Evolutionary conservation across 2,329 filamentous ascomycete genomes (phyloP), one percentile per base, ranked within the genome.

Genomic region (Zarea fungicola): DNA sequence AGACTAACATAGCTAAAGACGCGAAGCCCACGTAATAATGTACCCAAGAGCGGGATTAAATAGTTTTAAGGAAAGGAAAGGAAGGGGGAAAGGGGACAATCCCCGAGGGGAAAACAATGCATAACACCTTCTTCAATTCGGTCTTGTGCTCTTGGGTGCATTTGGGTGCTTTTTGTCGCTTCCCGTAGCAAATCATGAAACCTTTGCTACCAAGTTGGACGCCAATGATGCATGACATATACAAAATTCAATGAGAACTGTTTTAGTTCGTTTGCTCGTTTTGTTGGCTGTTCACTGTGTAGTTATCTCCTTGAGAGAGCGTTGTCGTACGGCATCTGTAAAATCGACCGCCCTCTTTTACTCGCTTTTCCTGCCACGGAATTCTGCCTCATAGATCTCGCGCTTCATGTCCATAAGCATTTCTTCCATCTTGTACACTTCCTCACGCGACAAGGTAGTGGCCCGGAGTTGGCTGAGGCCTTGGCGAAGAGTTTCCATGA

Each of bases 381-480:
- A 72, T 58, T 83, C 83, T 14, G 87, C 88, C 49, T 84, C 80
- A 62, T 86, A 87, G 44, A 91, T 75, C 63, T 86, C 82, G 54
- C 79, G 76, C 64, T 87, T 84, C 55, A 92, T 80, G 63, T 92
- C 85, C 71, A 91, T 88, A 61, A 93, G 74, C 58, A 89, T 70
- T 61, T 91, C 85, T 60, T 93, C 88, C 55, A 93, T 75, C 61
- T 84, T 76, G 51, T 83, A 76, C 46, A 89, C 79, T 52, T 88
- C 82, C 10, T 78, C 73, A 10, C 80, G 75, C 14, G 81, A 81
- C 35, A 95, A 66, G 14, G 77, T 72, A 19, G 82, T 73, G 23
- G 68, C 69, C 47, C 75, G 77, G 50, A 90, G 71, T 54, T 81
- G 75, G 18, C 74, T 71, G 21, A 93, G 65, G 0, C 66, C 65